Evolutionary conservation across 2,329 filamentous ascomycete genomes (phyloP), one percentile per base, ranked within the genome.

Genomic region (Beauveria pseudobassiana): DNA sequence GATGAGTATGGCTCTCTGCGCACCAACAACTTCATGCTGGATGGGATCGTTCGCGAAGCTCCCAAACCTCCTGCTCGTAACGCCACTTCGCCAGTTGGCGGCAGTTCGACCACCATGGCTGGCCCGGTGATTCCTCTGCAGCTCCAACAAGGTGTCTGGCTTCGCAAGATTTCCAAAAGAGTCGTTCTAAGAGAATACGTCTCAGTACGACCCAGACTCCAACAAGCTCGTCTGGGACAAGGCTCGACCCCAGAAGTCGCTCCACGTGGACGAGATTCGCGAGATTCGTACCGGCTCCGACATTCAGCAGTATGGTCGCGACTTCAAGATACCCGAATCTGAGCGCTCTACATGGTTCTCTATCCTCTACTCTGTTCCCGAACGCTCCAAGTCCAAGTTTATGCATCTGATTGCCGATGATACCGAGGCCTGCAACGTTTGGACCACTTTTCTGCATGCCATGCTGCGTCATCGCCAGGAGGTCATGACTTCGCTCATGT

Each of bases 261-360:
- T 99, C 65, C 96, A 96, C 73, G 90, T 99, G 65, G 95, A 99
- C 69, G 92, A 98, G 72, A 93, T 99, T 69, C 89, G 90, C 69
- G 92, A 96, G 70, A 92, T 98, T 53, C 87, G 93, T 64, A 86
- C 87, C 40, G 92, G 91, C 20, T 83, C 84, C 14, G 91, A 98
- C 71, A 91, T 93, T 20, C 86, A 90, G 62, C 93, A 96, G 71
- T 96, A 96, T 72, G 88, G 91, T 48, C 87, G 93, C 68, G 93
- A 97, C 73, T 90, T 89, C 70, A 85, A 86, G 45, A 78, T 95
- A 24, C 77, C 87, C 0, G 83, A 87, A 57, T 78, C 84, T 6
- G 83, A 86, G 45, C 88, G 93, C 68, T 76, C 81, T 8, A 85
- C 86, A 16, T 96, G 93, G 84, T 93, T 98, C 70, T 96, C 93